Conservation (phyloP, 306 rosid genomes). For the Pterocarpus macrocarpus region DNA sequence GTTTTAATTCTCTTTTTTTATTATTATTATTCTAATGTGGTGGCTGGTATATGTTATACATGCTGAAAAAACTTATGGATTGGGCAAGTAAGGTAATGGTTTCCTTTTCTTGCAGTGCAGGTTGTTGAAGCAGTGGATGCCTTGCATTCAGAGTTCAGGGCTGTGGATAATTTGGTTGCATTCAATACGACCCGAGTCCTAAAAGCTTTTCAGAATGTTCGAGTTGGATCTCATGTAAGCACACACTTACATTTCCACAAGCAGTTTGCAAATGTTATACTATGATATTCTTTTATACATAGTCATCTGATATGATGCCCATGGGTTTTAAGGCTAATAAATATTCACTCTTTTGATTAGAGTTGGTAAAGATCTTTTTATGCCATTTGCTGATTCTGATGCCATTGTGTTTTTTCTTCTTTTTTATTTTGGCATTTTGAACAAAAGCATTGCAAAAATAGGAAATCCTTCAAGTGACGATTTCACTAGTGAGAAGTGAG, state of each 20-base stretch:
- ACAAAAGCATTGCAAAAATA: not conserved
- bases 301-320: constrained; percentile 5
- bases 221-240: constrained; percentile 93
- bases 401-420: not conserved
- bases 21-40: constrained; percentile 14
- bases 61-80: constrained; percentile 32
- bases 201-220: constrained; percentile 80
- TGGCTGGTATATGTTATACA: not conserved
- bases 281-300: constrained; percentile 3
- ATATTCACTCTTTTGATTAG: not conserved
- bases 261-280: constrained; percentile 3
- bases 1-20: not conserved
- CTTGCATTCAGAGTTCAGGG: constrained; percentile 80
- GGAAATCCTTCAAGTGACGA: constrained; percentile 6
- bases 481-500: not conserved
- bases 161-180: constrained; percentile 88
- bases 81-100: constrained; percentile 21
- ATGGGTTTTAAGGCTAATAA: constrained; percentile 2
- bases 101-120: constrained; percentile 61
- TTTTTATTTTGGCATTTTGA: constrained; percentile 3
- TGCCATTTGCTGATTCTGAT: constrained; percentile 5
- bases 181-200: constrained; percentile 78
- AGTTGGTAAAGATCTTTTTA: not conserved
- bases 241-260: constrained; percentile 13
- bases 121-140: constrained; percentile 83